Conservation (phyloP, 495 filamentous ascomycete genomes). For the Neurospora hispaniola region DNA sequence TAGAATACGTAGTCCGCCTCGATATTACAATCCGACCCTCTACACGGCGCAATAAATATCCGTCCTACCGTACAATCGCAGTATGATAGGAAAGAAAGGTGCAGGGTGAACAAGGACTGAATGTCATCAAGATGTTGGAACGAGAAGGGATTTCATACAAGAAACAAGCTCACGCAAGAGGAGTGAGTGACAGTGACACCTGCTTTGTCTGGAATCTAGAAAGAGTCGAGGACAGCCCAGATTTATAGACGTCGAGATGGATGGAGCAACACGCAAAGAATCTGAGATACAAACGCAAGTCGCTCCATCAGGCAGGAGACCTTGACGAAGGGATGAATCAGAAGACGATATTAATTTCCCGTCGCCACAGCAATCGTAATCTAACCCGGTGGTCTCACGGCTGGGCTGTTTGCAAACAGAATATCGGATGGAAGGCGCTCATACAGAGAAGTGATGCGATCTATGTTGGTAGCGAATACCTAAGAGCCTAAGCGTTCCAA, state of each 20-base stretch:
- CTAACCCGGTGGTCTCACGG: not conserved
- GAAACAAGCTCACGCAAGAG: not conserved
- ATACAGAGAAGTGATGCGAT: not conserved
- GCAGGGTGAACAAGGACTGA: not conserved
- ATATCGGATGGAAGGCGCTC: not conserved
- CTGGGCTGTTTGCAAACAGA: not conserved
- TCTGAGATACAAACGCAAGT: not conserved
- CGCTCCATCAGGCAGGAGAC: not conserved
- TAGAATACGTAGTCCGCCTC: not conserved
- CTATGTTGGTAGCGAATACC: not conserved
- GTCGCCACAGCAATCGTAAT: not conserved
- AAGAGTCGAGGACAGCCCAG: not conserved
- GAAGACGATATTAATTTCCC: not conserved
- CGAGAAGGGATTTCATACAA: not conserved
- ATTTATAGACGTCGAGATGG: not conserved
- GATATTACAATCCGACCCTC: not conserved
- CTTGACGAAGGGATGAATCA: not conserved
- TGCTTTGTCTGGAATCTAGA: not conserved
- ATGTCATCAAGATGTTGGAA: not conserved
- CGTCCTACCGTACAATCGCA: not conserved
- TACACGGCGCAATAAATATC: not conserved
- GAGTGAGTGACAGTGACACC: not conserved
- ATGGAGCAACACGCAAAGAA: not conserved
- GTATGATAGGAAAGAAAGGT: not conserved
- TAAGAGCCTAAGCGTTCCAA: not conserved